Percentiles rank a stretch among this genome's conserved stretches.
These are phyloP conservation scores for Microascus cirrosus DNA, from an alignment of 2,329 filamentous ascomycete species.

Conservation along the genomic window DNA sequence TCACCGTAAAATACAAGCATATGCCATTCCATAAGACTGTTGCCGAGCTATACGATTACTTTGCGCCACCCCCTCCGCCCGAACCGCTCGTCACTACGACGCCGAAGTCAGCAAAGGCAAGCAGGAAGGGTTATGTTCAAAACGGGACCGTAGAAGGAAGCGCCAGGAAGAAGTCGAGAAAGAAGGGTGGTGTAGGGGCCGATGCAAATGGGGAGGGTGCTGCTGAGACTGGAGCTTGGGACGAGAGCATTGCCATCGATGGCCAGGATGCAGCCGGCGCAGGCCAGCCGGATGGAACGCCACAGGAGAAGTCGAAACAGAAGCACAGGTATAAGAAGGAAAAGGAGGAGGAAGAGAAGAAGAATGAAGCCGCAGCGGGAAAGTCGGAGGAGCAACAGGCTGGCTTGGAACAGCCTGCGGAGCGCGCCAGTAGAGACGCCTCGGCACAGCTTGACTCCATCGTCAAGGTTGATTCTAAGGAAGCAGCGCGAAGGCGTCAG, in stretches of 20 bases:
- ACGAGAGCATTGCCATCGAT: background rate
- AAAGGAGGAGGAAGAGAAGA: too few relatives aligned
- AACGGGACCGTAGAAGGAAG: slow-evolving; percentile 4
- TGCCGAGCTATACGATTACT: slow-evolving; percentile 32
- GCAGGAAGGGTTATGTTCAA: slow-evolving; percentile 11
- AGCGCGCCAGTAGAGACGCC: background rate
- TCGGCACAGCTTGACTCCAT: background rate
- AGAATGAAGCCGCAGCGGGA: background rate
- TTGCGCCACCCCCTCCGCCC: slow-evolving; percentile 28
- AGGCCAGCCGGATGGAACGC: background rate
- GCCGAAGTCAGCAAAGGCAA: slow-evolving; percentile 1
- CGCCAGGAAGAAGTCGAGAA: slow-evolving; percentile 14
- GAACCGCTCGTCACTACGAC: background rate
- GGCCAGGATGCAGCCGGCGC: background rate
- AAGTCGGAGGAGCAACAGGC: background rate
- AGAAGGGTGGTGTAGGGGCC: slow-evolving; percentile 8
- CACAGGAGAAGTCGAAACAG: background rate
- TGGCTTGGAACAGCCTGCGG: background rate
- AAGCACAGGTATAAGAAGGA: slow-evolving; percentile 13
- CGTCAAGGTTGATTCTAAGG: slow-evolving; percentile 19
- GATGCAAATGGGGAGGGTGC: background rate
- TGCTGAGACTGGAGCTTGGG: background rate
- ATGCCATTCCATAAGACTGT: slow-evolving; percentile 46
- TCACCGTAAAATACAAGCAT: slow-evolving; percentile 44
- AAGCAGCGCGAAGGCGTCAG: slow-evolving; percentile 37